Conservation (phyloP, 2,329 filamentous ascomycete species). For the Penicillium sp. region DNA sequence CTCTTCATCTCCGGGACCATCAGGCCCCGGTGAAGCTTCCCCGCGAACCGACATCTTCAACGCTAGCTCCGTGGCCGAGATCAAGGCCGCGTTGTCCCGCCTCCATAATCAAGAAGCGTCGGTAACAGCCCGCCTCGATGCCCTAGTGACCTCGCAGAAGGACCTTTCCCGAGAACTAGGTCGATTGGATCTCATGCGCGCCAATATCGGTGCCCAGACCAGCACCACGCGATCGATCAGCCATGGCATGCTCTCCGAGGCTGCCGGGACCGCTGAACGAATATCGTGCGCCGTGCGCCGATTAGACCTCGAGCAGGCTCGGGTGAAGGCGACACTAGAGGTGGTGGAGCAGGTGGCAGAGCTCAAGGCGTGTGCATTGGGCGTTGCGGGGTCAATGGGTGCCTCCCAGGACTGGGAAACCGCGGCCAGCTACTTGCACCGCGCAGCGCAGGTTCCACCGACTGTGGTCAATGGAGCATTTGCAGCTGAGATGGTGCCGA, state of each 20-base stretch:
- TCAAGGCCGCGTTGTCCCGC: conserved; percentile 69
- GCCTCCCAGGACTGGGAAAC: conserved; percentile 98
- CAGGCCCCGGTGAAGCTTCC: conserved; percentile 2
- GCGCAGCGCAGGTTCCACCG: conserved; percentile 74
- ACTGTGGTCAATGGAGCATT: conserved; percentile 79
- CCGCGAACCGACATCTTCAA: conserved; percentile 53
- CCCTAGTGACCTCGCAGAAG: conserved; percentile 74
- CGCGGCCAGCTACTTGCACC: conserved; percentile 80
- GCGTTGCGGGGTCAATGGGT: conserved; percentile 93
- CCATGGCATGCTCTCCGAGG: conserved; percentile 83
- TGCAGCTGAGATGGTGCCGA: conserved; percentile 87
- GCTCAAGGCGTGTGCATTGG: conserved; percentile 92
- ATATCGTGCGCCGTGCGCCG: conserved; percentile 82
- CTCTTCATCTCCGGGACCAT: conserved; percentile 5
- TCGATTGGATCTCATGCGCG: conserved; percentile 82
- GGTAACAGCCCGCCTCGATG: conserved; percentile 69
- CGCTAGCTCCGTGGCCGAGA: conserved; percentile 70
- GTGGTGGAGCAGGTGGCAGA: conserved; percentile 96
- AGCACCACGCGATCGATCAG: conserved; percentile 77
- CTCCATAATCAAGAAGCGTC: conserved; percentile 71
- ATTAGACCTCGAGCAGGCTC: conserved; percentile 84
- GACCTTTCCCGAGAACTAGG: conserved; percentile 82
- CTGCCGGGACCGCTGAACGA: conserved; percentile 76
- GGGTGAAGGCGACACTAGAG: conserved; percentile 82
- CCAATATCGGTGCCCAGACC: conserved; percentile 80